Evolutionary conservation across 441 rosid species (phyloP).

Genomic region (Euphorbia schlechtendalii): DNA sequence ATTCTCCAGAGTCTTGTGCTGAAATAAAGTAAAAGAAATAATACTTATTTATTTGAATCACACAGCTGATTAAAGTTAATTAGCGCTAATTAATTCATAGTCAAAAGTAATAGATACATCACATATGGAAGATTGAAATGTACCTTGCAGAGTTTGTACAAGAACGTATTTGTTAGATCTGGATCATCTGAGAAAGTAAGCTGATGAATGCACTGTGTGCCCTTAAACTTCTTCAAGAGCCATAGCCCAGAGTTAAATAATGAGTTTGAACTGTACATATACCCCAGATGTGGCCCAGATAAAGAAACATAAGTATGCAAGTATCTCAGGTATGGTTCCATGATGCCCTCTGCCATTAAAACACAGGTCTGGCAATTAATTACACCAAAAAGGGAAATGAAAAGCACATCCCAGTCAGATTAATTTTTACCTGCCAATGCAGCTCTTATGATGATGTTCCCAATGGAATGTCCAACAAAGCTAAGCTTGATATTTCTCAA

Average conservation of each 20-base stretch:
- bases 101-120: neutral
- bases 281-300: conserved; percentile 93
- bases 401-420: neutral
- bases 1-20: conserved; percentile 77
- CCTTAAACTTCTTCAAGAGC: conserved; percentile 84
- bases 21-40: conserved; percentile 25
- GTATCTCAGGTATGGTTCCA: conserved; percentile 74
- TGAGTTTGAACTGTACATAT: conserved; percentile 84
- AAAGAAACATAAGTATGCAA: conserved; percentile 69
- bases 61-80: neutral
- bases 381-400: neutral
- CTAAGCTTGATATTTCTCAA: conserved; percentile 62
- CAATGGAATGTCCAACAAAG: conserved; percentile 97
- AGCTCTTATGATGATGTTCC: conserved; percentile 78
- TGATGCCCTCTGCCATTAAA: conserved; percentile 51
- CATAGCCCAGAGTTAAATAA: conserved; percentile 87
- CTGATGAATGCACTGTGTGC: conserved; percentile 88
- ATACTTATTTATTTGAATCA: neutral
- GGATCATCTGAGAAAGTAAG: conserved; percentile 94
- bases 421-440: conserved; percentile 73
- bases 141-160: conserved; percentile 85
- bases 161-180: conserved; percentile 64
- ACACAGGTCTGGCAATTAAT: conserved; percentile 16
- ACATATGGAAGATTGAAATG: no score
- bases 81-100: neutral